Conservation (phyloP, 352 stramenopile genomes). For the Phytopythium vexans region DNA sequence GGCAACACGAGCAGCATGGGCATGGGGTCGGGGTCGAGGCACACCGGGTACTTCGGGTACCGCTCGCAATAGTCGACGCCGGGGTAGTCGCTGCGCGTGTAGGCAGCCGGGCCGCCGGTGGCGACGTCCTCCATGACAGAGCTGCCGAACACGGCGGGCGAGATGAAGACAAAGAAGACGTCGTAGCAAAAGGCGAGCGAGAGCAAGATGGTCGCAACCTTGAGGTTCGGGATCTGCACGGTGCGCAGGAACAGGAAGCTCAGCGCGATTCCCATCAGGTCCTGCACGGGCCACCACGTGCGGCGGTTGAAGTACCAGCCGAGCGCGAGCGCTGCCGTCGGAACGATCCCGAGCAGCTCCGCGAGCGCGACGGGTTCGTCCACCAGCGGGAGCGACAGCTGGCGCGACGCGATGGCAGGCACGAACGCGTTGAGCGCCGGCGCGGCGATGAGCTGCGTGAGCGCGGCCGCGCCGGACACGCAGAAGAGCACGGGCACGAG, state of each 20-base stretch:
- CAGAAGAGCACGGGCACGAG: constrained; percentile 70
- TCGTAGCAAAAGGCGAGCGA: constrained; percentile 93
- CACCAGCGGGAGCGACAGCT: constrained; percentile 32
- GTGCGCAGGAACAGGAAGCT: constrained; percentile 91
- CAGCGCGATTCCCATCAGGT: constrained; percentile 91
- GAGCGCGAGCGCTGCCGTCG: constrained; percentile 31
- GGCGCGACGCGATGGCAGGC: constrained; percentile 26
- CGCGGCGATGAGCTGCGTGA: constrained; percentile 52
- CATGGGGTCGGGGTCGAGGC: constrained; percentile 82
- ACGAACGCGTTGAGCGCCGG: constrained; percentile 34
- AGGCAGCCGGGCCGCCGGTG: constrained; percentile 77
- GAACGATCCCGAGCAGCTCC: constrained; percentile 43
- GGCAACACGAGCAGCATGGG: constrained; percentile 95
- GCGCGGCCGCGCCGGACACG: constrained; percentile 41
- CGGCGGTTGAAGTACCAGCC: constrained; percentile 66
- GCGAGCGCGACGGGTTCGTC: constrained; percentile 37
- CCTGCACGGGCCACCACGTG: constrained; percentile 85
- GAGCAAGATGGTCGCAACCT: constrained; percentile 88
- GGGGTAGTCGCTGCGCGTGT: constrained; percentile 62
- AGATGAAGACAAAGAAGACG: constrained; percentile 96
- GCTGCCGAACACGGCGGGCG: constrained; percentile 81
- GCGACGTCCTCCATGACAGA: constrained; percentile 95
- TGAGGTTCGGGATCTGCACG: constrained; percentile 90
- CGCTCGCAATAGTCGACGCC: constrained; percentile 75
- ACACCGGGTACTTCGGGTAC: constrained; percentile 57